phyloP scores from a whole-genome alignment of 2,329 filamentous ascomycete species.

The Aspergillus alliaceus region DNA sequence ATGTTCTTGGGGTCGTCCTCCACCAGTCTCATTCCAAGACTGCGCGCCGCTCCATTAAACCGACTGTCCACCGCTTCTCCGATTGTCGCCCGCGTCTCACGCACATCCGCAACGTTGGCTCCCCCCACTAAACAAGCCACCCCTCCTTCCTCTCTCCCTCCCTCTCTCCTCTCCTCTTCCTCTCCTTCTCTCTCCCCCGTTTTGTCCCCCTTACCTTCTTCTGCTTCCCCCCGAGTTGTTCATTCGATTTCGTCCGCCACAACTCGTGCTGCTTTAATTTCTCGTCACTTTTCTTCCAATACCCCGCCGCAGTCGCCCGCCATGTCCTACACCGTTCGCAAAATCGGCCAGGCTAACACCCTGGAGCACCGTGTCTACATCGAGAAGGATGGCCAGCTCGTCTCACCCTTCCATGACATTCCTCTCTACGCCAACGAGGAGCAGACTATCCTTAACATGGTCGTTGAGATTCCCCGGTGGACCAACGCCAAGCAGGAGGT shows the following conservation, averaged over 20 bases:
- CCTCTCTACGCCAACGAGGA: conserved; percentile 96
- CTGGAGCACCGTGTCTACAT: conserved; percentile 97
- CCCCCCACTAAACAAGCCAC: conserved; percentile 39
- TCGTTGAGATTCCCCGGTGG: conserved; percentile 99
- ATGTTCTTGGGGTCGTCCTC: conserved; percentile 8
- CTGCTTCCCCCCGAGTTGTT: conserved; percentile 16
- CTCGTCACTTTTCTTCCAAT: conserved; percentile 47
- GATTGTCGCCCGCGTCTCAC: conserved; percentile 25
- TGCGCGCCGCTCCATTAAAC: conserved; percentile 28
- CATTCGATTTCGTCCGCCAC: conserved; percentile 22
- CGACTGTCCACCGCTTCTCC: conserved; percentile 39
- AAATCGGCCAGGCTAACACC: conserved; percentile 86
- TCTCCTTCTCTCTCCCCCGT: conserved; percentile 22
- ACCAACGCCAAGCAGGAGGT: conserved; percentile 99
- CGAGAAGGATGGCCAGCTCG: conserved; percentile 90
- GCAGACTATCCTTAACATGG: conserved; percentile 96
- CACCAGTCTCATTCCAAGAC: conserved; percentile 5
- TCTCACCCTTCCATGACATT: conserved; percentile 98
- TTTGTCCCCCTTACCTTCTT: conserved; percentile 16
- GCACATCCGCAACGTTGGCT: conserved; percentile 42
- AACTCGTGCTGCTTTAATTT: conserved; percentile 45
- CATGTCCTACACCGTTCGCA: conserved; percentile 71
- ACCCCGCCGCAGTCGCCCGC: conserved; percentile 28
- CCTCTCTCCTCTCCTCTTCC: conserved; percentile 21
- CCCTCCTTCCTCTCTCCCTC: conserved; percentile 24